Evolutionary conservation across 352 stramenopile species (phyloP).

Genomic region (Phytophthora sojae): DNA sequence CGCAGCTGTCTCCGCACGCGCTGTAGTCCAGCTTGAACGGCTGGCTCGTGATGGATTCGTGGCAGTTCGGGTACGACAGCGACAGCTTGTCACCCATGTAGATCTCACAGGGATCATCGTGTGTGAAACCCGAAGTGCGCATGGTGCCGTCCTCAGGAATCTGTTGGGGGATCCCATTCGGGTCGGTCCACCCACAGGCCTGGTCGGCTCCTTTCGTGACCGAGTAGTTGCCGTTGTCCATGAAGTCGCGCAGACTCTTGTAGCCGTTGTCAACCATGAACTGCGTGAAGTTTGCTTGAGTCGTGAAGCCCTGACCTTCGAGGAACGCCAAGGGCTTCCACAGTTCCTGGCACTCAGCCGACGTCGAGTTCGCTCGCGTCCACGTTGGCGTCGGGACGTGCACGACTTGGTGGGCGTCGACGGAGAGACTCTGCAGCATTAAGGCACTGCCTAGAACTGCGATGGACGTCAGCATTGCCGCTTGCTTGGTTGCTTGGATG

Average conservation of each 20-base stretch:
- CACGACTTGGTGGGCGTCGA: constrained; percentile 48
- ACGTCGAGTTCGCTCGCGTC: constrained; percentile 32
- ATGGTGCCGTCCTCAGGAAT: constrained; percentile 43
- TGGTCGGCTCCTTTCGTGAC: constrained; percentile 39
- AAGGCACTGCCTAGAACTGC: constrained; percentile 19
- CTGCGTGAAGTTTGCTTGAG: constrained; percentile 49
- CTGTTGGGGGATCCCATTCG: constrained; percentile 39
- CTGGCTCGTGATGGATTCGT: constrained; percentile 42
- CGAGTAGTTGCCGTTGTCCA: constrained; percentile 51
- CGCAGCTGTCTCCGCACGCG: constrained; percentile 41
- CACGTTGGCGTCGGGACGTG: constrained; percentile 47
- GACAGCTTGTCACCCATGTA: constrained; percentile 49
- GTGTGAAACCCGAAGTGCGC: constrained; percentile 53
- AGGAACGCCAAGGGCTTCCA: constrained; percentile 58
- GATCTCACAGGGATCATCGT: constrained; percentile 53
- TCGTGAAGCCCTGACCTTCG: constrained; percentile 52
- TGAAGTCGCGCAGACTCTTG: constrained; percentile 54
- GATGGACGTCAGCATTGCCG: constrained; percentile 4
- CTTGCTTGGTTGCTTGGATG: no score
- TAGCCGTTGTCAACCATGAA: constrained; percentile 48
- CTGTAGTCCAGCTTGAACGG: constrained; percentile 43
- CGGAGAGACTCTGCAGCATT: constrained; percentile 8
- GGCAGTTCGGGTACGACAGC: constrained; percentile 41
- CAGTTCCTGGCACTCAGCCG: constrained; percentile 36
- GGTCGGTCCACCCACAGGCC: constrained; percentile 42